A percentile compares a stretch with the other conserved stretches of the same genome.
These are phyloP conservation scores for Pleurotus sapidus DNA, from an alignment of 768 basidiomycete species.

Conservation along the genomic window DNA sequence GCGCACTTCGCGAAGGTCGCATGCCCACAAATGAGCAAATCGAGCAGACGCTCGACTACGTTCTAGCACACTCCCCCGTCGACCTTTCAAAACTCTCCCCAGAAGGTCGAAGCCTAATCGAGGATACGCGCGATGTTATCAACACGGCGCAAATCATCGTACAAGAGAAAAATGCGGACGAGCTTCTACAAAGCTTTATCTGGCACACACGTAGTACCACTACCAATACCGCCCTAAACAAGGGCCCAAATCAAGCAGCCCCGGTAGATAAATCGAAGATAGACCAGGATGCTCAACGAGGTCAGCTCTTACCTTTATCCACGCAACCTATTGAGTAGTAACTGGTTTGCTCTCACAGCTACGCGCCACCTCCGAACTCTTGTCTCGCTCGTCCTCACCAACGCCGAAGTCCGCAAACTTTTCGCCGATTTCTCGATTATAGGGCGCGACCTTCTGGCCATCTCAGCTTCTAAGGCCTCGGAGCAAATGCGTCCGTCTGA, in stretches of 20 bases:
- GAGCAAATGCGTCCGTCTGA: constrained; percentile 62
- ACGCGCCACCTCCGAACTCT: constrained; percentile 85
- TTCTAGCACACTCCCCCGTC: constrained; percentile 55
- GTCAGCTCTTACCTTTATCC: constrained; percentile 27
- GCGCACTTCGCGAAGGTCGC: constrained; percentile 76
- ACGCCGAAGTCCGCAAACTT: constrained; percentile 89
- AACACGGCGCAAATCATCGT: constrained; percentile 69
- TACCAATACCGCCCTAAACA: neutral
- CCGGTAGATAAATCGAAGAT: constrained; percentile 51
- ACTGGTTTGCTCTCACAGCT: constrained; percentile 42
- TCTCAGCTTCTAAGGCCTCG: constrained; percentile 66
- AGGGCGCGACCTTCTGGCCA: constrained; percentile 80
- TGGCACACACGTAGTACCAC: constrained; percentile 71
- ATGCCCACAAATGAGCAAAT: constrained; percentile 81
- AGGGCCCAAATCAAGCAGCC: constrained; percentile 12
- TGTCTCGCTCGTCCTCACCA: constrained; percentile 81
- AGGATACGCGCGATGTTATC: constrained; percentile 74
- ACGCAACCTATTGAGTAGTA: neutral
- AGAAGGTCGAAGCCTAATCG: constrained; percentile 72
- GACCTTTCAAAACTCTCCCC: constrained; percentile 64
- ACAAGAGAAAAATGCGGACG: constrained; percentile 80
- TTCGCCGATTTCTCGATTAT: constrained; percentile 73
- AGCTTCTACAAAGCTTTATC: constrained; percentile 87
- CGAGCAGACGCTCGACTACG: constrained; percentile 65
- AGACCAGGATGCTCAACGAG: constrained; percentile 58